A percentile compares a stretch with the other conserved stretches of the same genome.
Conservation (phyloP, 129 eudicot species). For the Solidago caesia region DNA sequence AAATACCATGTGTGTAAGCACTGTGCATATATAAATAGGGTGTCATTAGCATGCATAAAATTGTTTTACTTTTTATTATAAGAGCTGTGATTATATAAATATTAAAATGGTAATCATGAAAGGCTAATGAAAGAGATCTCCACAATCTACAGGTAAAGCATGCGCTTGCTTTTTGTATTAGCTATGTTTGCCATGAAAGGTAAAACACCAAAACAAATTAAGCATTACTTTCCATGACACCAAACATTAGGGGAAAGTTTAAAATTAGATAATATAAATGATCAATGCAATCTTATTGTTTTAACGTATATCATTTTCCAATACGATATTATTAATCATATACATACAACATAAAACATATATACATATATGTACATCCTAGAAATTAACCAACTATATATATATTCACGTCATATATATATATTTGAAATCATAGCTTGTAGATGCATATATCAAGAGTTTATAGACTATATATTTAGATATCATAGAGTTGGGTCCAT, state of each 20-base stretch:
- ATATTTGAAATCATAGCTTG: neutral
- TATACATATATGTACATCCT: neutral
- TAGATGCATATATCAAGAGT: slow-evolving; percentile 3
- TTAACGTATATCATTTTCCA: neutral
- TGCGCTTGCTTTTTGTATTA: slow-evolving; percentile 14
- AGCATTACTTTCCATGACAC: slow-evolving; percentile 44
- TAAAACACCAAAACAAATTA: slow-evolving; percentile 30
- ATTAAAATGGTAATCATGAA: slow-evolving; percentile 1
- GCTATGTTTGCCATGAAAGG: slow-evolving; percentile 31
- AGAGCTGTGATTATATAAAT: too few species aligned
- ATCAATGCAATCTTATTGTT: neutral
- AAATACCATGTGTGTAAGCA: too few species aligned
- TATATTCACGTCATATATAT: neutral
- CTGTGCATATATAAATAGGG: too few species aligned
- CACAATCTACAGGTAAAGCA: slow-evolving; percentile 36
- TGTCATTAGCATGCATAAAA: too few species aligned
- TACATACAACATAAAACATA: neutral
- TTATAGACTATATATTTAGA: neutral
- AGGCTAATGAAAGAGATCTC: slow-evolving; percentile 23
- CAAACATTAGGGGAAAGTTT: slow-evolving; percentile 1
- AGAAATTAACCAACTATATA: neutral
- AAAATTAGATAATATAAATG: neutral
- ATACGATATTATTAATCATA: neutral
- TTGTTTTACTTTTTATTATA: too few species aligned
- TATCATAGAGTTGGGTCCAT: neutral